These are phyloP conservation scores for Parasitella parasitica DNA, from an alignment of 371 early-diverging fungal species.

Conservation along the genomic window DNA sequence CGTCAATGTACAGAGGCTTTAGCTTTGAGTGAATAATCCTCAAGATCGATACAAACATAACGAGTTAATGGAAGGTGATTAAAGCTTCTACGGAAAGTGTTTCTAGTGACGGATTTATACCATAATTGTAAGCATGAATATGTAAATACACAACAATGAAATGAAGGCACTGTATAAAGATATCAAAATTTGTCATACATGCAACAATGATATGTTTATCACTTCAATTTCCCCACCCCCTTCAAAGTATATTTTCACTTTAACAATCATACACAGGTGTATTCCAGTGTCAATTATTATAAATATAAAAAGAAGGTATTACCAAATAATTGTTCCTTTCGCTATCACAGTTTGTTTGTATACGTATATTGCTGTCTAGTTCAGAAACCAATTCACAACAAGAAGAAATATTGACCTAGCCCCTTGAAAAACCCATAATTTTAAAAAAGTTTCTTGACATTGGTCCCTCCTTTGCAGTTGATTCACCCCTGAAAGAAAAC, in stretches of 20 bases:
- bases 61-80: no score
- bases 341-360: neutral
- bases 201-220: neutral
- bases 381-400: neutral
- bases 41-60: neutral
- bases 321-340: neutral
- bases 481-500: neutral
- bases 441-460: neutral
- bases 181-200: neutral
- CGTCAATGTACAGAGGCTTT: neutral
- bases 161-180: neutral
- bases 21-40: neutral
- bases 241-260: neutral
- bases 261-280: neutral
- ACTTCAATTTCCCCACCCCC: neutral
- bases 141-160: constrained; percentile 1
- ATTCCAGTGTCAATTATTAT: no score
- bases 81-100: neutral
- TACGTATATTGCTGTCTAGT: neutral
- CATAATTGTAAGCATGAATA: neutral
- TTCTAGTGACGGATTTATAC: neutral
- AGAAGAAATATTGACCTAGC: neutral
- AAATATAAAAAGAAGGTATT: neutral
- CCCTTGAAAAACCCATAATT: neutral
- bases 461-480: neutral